Conservation (phyloP, 2,329 filamentous ascomycete genomes). For the Pochonia chlamydosporia region DNA sequence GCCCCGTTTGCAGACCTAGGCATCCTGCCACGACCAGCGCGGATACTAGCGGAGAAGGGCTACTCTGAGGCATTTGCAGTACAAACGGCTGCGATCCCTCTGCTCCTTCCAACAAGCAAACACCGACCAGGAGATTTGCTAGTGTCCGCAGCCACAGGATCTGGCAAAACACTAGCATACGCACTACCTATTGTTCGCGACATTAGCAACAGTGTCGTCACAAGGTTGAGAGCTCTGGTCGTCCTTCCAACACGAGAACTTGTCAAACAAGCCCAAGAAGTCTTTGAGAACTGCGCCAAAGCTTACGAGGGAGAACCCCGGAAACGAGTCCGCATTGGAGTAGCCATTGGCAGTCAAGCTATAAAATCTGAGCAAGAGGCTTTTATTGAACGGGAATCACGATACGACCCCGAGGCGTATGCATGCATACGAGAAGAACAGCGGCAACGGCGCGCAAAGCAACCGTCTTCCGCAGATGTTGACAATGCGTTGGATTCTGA, state of each 20-base stretch:
- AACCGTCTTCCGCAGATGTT: conserved; percentile 6
- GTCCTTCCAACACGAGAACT: conserved; percentile 89
- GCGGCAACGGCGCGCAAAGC: conserved; percentile 6
- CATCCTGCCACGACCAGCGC: conserved; percentile 53
- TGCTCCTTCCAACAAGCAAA: conserved; percentile 62
- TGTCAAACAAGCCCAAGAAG: conserved; percentile 77
- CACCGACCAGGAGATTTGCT: conserved; percentile 71
- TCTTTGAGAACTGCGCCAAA: conserved; percentile 67
- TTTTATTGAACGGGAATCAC: conserved; percentile 39
- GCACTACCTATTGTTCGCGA: conserved; percentile 78
- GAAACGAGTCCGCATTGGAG: conserved; percentile 71
- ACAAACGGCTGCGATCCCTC: conserved; percentile 57
- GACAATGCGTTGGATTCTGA: conserved; percentile 16
- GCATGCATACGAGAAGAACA: conserved; percentile 20
- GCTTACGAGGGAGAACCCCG: conserved; percentile 50
- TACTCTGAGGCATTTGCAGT: conserved; percentile 37
- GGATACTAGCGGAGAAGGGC: conserved; percentile 57
- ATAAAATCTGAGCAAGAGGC: conserved; percentile 58
- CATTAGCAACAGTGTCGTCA: conserved; percentile 58
- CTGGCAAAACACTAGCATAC: conserved; percentile 92
- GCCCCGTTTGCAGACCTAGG: conserved; percentile 59
- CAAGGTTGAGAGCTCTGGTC: conserved; percentile 70
- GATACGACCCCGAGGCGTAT: conserved; percentile 60
- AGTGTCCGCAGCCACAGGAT: conserved; percentile 89
- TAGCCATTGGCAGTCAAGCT: conserved; percentile 74